Evolutionary conservation across 2,329 filamentous ascomycete species (phyloP).

Genomic region (Emydomyces testavorans): DNA sequence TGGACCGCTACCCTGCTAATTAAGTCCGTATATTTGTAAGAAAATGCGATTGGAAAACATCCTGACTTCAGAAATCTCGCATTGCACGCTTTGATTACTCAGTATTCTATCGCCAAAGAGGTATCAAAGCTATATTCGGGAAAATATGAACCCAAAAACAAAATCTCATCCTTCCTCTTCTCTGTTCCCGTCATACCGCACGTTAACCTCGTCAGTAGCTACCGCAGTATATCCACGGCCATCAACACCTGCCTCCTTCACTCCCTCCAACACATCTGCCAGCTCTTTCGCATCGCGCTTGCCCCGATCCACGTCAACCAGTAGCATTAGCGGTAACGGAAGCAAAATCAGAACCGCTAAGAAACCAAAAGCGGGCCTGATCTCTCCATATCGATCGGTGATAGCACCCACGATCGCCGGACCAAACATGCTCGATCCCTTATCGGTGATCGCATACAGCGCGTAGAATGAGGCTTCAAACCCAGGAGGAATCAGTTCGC

Average conservation of each 20-base stretch:
- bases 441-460: conserved; percentile 94
- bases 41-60: too few relatives aligned
- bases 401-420: conserved; percentile 89
- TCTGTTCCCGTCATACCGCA: background rate
- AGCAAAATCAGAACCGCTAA: conserved; percentile 72
- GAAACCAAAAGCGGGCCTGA: conserved; percentile 84
- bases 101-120: too few relatives aligned
- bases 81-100: too few relatives aligned
- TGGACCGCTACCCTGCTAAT: too few relatives aligned
- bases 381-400: conserved; percentile 70
- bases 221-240: conserved; percentile 5
- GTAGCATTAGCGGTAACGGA: conserved; percentile 71
- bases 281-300: conserved; percentile 56
- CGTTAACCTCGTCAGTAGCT: background rate
- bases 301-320: conserved; percentile 73
- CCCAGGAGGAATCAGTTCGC: conserved; percentile 84
- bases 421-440: conserved; percentile 86
- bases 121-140: too few relatives aligned
- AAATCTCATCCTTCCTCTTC: background rate
- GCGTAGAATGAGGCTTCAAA: conserved; percentile 95
- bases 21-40: too few relatives aligned
- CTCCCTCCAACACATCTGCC: conserved; percentile 41
- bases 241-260: background rate
- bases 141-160: background rate
- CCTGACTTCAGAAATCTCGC: too few relatives aligned